phyloP scores from a whole-genome alignment of 169 alveolate species.

The Eimeria acervulina region DNA sequence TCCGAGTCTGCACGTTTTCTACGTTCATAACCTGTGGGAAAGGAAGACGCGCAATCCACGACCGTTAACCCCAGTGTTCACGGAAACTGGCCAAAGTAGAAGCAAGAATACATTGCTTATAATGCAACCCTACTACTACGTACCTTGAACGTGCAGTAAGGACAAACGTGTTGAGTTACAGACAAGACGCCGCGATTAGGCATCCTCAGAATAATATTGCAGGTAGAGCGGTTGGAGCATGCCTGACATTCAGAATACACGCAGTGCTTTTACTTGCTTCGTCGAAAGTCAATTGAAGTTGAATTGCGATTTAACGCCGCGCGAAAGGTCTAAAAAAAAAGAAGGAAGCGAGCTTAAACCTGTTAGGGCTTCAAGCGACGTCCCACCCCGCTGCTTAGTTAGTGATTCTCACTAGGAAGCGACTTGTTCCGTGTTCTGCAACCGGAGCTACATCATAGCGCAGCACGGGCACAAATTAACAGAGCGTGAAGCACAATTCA shows the following conservation, averaged over 20 bases:
- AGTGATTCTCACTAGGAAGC: slow-evolving; percentile 37
- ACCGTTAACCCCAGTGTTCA: not conserved
- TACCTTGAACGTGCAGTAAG: slow-evolving; percentile 62
- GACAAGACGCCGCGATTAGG: slow-evolving; percentile 58
- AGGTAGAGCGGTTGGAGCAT: slow-evolving; percentile 39
- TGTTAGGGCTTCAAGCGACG: not conserved
- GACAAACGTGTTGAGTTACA: slow-evolving; percentile 49
- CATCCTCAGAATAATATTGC: slow-evolving; percentile 21
- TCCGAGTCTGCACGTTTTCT: slow-evolving; percentile 63
- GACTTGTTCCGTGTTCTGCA: slow-evolving; percentile 28
- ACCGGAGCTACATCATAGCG: not conserved
- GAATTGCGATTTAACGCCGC: too few relatives aligned
- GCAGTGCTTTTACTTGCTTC: too few relatives aligned
- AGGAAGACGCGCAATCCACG: not conserved
- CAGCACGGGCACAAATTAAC: not conserved
- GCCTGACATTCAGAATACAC: not conserved
- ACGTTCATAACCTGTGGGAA: slow-evolving; percentile 53
- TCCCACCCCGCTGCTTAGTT: not conserved
- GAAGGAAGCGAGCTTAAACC: not conserved
- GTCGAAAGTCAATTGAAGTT: not conserved
- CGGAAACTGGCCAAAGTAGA: not conserved
- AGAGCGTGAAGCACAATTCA: not conserved
- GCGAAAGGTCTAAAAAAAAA: not conserved
- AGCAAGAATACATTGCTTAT: not conserved
- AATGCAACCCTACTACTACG: not conserved